Conservation (phyloP, 805 yeast genomes). For the Lipomyces chichibuensis region DNA sequence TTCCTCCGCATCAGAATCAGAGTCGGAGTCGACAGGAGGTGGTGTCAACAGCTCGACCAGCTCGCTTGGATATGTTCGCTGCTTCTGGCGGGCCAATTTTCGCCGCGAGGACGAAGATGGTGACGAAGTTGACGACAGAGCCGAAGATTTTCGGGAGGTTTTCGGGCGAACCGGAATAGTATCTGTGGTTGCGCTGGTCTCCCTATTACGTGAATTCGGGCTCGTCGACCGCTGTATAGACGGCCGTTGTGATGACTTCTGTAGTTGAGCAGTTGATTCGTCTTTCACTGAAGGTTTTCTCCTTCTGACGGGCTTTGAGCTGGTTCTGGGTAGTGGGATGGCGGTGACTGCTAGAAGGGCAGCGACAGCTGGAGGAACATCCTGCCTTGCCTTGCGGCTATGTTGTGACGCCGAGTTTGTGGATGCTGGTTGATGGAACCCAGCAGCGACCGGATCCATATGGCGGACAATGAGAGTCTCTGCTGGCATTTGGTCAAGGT, state of each 20-base stretch:
- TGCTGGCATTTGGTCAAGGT: slow-evolving; percentile 11
- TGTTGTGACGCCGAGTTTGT: background rate
- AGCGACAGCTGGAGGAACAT: slow-evolving; percentile 34
- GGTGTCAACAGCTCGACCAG: slow-evolving; percentile 30
- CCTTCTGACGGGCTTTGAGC: background rate
- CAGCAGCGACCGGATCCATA: slow-evolving; percentile 2
- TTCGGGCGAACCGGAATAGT: background rate
- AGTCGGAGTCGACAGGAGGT: slow-evolving; percentile 30
- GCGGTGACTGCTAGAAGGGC: slow-evolving; percentile 37
- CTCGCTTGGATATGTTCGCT: slow-evolving; percentile 20
- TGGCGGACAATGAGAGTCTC: slow-evolving; percentile 26
- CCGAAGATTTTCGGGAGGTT: background rate
- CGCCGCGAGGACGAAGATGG: slow-evolving; percentile 9
- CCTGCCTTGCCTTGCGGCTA: slow-evolving; percentile 6
- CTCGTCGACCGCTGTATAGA: background rate
- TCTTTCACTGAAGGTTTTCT: background rate
- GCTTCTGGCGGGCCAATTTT: background rate
- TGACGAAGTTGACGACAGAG: slow-evolving; percentile 5
- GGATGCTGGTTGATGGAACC: background rate
- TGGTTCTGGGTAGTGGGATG: slow-evolving; percentile 27
- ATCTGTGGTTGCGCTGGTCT: background rate
- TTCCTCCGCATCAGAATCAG: slow-evolving; percentile 3
- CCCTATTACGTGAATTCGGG: background rate
- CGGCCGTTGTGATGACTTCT: background rate
- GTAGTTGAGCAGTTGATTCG: background rate